Evolutionary conservation across 768 basidiomycete species (phyloP).

Genomic region (Tricholoma furcatifolium): DNA sequence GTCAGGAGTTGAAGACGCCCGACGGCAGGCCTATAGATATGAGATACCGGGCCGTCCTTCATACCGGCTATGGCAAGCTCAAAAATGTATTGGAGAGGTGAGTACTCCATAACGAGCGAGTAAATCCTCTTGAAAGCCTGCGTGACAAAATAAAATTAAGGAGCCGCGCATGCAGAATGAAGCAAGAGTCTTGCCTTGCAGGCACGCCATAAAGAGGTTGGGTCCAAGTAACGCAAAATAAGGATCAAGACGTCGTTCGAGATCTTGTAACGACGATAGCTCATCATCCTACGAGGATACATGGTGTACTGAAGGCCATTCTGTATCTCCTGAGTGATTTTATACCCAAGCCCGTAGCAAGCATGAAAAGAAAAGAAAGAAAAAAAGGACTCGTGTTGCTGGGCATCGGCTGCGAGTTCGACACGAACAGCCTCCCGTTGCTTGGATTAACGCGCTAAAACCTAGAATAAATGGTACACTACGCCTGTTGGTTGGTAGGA

Average conservation of each 20-base stretch:
- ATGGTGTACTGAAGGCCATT: slow-evolving; percentile 36
- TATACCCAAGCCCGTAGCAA: slow-evolving; percentile 39
- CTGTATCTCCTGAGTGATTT: slow-evolving; percentile 36
- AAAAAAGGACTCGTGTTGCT: slow-evolving; percentile 42
- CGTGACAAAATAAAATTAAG: slow-evolving; percentile 1
- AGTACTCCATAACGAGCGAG: slow-evolving; percentile 43
- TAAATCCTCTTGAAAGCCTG: slow-evolving; percentile 49
- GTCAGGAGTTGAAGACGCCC: slow-evolving; percentile 44
- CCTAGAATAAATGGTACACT: slow-evolving; percentile 37
- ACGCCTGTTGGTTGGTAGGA: slow-evolving; percentile 46
- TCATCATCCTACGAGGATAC: slow-evolving; percentile 43
- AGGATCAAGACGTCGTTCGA: slow-evolving; percentile 51
- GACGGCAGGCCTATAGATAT: slow-evolving; percentile 34
- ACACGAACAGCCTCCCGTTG: slow-evolving; percentile 42
- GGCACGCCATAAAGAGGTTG: slow-evolving; percentile 44
- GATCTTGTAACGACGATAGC: slow-evolving; percentile 44
- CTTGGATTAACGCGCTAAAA: slow-evolving; percentile 39
- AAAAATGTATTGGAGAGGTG: slow-evolving; percentile 47
- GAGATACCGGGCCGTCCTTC: slow-evolving; percentile 46
- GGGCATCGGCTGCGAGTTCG: slow-evolving; percentile 38
- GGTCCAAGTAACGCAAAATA: slow-evolving; percentile 49
- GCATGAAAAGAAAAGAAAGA: slow-evolving; percentile 40
- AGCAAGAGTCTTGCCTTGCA: slow-evolving; percentile 37
- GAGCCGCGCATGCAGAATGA: neutral
- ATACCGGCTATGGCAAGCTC: slow-evolving; percentile 50